Evolutionary conservation across 495 filamentous ascomycete genomes (phyloP), one percentile per base, ranked within the genome.

Genomic region (Lentithecium fluviatile): DNA sequence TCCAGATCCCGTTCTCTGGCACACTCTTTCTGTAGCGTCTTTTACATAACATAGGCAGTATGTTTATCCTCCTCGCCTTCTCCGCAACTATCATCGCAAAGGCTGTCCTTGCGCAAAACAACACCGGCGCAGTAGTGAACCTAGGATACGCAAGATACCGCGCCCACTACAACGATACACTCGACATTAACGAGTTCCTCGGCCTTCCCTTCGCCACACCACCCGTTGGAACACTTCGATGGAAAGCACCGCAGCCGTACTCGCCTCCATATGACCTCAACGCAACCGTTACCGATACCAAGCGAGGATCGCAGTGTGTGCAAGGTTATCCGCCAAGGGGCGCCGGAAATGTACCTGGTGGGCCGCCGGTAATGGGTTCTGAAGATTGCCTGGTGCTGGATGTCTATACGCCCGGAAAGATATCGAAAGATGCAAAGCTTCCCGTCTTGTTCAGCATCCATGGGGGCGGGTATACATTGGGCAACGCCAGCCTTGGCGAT

Each of bases 341-440:
- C 26, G 45, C 37, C 37, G 43, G 11, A 1, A 34, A 42, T 7
- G 7, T 32, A 24, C 25, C 56, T 25, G 23, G n/a, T 20, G 45
- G 3, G 3, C 15, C 36, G 6, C 17, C 21, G 12, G 29, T 32
- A 3, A 32, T 10, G 10, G 57, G 56, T 15, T 52, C 57, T 32
- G 60, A 64, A 58, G 60, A 64, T 38, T 64, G 60, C 40, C 54
- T 64, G 1, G 6, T 52, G 2, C 29, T 64, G 10, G 47, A 64
- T 25, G 25, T 64, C 7, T 6, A 47, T 4, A 7, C 2, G n/a
- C 60, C 60, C 13, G 53, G 43, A 20, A 58, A 52, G 17, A 21
- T 46, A 10, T 37, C 34, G 0, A 42, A 29, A 29, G 12, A 23
- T 15, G 45, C 61, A 2, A 60, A 51, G n/a, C 46, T 65, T 0